Evolutionary conservation across 345 rosid genomes (phyloP), one percentile per base, ranked within the genome.

Genomic region (Psidium guajava): DNA sequence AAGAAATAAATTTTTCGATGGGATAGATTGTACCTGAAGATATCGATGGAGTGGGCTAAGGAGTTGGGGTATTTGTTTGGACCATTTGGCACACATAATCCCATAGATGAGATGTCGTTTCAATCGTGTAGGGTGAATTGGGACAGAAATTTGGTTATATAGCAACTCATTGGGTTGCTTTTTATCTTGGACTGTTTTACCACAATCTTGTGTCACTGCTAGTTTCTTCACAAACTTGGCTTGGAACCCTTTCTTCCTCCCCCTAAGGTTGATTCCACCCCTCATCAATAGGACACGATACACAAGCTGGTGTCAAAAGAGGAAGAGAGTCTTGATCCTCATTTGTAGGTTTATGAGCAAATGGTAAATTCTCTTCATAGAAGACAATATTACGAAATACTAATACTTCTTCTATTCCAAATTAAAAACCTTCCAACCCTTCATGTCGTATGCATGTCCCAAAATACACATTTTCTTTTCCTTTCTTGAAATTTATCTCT

Each of bases 51-150:
- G 83, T 53, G 5, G 54, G 82, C 22, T 20, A 51, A 47, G 52
- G 52, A 81, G 25, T 47, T 11, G 21, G 36, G 83, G 18, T 24
- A 6, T 47, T 51, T 20, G 9, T 20, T 25, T n/a, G 58, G 32
- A 53, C 49, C 11, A 22, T 36, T 13, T 32, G 81, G 18, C 20
- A 32, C 81, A 32, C 24, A 44, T 74, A 74, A 3, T 74, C 49
- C 22, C 4, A 11, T 3, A 74, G 81, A 36, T 32, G 81, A 7
- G 10, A 12, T 74, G 11, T 56, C 61, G 24, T 10, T 56, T 25
- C 1, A 3, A 1, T 56, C 1, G 1, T 25, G 32, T 5, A 57
- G 3, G 64, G 69, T 0, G 0, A n/a, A 12, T n/a, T 12, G 32
- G 36, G 9, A 59, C 3, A n/a, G 18, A 8, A 59, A 59, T 59